Evolutionary conservation across 352 stramenopile species (phyloP).

Genomic region (Globisporangium nagaii): DNA sequence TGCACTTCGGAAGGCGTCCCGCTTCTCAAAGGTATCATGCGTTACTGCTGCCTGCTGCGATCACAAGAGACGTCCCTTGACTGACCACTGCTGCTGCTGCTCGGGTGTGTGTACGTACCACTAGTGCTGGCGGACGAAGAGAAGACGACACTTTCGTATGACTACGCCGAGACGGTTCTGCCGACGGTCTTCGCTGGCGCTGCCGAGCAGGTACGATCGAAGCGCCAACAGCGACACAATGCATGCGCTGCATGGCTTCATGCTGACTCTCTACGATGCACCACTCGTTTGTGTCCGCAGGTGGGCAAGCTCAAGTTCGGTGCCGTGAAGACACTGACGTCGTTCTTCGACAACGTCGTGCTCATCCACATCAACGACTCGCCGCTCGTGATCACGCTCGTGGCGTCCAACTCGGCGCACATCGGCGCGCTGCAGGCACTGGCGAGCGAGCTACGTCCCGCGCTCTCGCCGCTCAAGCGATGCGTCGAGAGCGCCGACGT

Average conservation of each 20-base stretch:
- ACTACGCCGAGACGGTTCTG: constrained; percentile 75
- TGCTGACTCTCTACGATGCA: background rate
- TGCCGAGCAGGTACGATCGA: constrained; percentile 54
- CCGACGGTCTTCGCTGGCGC: constrained; percentile 72
- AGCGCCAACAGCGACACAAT: background rate
- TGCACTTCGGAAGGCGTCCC: constrained; percentile 75
- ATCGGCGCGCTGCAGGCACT: constrained; percentile 58
- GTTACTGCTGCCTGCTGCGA: background rate
- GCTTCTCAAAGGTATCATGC: constrained; percentile 57
- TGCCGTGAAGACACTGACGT: constrained; percentile 59
- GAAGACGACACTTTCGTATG: constrained; percentile 38
- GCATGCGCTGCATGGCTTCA: background rate
- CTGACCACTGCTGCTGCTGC: background rate
- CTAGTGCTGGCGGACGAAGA: constrained; percentile 41
- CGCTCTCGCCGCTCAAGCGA: constrained; percentile 63
- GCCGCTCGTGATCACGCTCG: constrained; percentile 73
- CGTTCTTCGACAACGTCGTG: constrained; percentile 69
- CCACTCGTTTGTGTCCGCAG: constrained; percentile 13
- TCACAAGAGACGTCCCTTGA: too few species aligned
- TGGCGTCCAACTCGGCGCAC: constrained; percentile 53
- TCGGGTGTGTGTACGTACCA: constrained; percentile 1
- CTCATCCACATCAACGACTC: constrained; percentile 75
- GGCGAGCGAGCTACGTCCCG: constrained; percentile 44
- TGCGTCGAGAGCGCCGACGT: constrained; percentile 71
- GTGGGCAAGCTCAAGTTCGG: constrained; percentile 81